Evolutionary conservation across 164 flowering plant genomes (phyloP).

Genomic region (Magnolia kwangsiensis): DNA sequence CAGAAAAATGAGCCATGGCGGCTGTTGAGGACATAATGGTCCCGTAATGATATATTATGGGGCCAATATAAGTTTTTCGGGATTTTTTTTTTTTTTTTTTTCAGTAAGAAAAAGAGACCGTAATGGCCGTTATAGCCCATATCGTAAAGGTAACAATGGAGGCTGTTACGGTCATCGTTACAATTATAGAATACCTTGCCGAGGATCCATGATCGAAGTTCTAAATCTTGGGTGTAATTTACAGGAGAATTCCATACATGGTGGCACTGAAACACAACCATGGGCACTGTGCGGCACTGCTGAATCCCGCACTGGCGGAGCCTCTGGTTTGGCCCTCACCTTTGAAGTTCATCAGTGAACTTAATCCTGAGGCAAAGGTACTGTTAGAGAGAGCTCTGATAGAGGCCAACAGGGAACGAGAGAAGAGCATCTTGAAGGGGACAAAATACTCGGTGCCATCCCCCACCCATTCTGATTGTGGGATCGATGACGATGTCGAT

Average conservation of each 20-base stretch:
- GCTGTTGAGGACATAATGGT: too few relatives aligned
- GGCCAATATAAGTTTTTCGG: too few relatives aligned
- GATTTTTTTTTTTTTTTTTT: too few relatives aligned
- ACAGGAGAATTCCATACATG: conserved; percentile 82
- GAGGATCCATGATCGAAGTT: background rate
- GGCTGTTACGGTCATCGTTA: too few relatives aligned
- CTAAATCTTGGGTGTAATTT: conserved; percentile 9
- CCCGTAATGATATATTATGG: too few relatives aligned
- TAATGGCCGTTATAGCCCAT: too few relatives aligned
- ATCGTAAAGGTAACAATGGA: too few relatives aligned
- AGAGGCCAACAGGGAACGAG: conserved; percentile 88
- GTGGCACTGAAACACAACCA: conserved; percentile 74
- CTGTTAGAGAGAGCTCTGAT: conserved; percentile 75
- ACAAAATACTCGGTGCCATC: conserved; percentile 45
- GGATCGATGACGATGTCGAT: conserved; percentile 50
- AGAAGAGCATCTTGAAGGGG: conserved; percentile 69
- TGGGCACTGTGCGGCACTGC: conserved; percentile 78
- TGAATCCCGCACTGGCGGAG: conserved; percentile 87
- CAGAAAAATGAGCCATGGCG: too few relatives aligned
- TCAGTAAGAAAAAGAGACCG: too few relatives aligned
- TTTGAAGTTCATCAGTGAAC: conserved; percentile 89
- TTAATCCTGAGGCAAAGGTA: conserved; percentile 76
- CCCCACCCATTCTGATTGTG: conserved; percentile 55
- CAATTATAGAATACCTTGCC: background rate
- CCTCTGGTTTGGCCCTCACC: conserved; percentile 99